Base-by-base conservation (phyloP, 2,329 filamentous ascomycete genomes). In the Curvularia spicifera region DNA sequence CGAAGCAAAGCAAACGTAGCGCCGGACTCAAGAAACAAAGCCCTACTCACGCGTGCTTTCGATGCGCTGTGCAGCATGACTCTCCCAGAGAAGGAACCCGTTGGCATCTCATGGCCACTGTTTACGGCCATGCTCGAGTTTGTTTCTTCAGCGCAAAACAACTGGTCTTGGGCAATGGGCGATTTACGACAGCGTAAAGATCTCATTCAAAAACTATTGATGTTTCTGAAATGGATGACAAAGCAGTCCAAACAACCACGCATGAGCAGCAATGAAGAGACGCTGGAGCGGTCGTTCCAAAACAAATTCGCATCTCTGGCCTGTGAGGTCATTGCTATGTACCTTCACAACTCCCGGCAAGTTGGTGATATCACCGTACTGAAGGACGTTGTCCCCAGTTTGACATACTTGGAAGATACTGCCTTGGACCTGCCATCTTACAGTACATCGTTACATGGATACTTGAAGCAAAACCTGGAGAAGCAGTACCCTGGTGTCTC, bases 131-230 rank as follows among this genome's bases (percentile, higher is more conserved):
- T 97, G 67, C 82, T 99, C 15, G 89, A 94, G 68, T 98, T 98
- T 74, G 87, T 97, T 37, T 88, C 91, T 2, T 87, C 90, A 2
- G 91, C 94, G 4, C 93, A 97, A 72, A 95, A 97, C 75, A 91
- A 93, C 72, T 98, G 94, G 94, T 90, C 93, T 1, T 97, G 94
- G 91, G 93, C 92, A 1, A 93, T 96, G 56, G 89, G 91, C 56
- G 88, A 90, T 39, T 80, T 96, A 35, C 87, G 90, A 60, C 88
- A 88, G 58, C 90, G 96, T 68, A 83, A 85, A 0, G 81, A 82
- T 0, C 94, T 97, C 69, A 84, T 97, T 56, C 82, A 86, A 42
- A 86, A 87, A 54, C 83, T 97, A 18, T 85, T 91, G 18, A 82
- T 84, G 4, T 95, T 91, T 72, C 84, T 95, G 33, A 85, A 83